phyloP scores from a whole-genome alignment of 1,139 yeast genomes.

The Nakaseomyces delphensis region DNA sequence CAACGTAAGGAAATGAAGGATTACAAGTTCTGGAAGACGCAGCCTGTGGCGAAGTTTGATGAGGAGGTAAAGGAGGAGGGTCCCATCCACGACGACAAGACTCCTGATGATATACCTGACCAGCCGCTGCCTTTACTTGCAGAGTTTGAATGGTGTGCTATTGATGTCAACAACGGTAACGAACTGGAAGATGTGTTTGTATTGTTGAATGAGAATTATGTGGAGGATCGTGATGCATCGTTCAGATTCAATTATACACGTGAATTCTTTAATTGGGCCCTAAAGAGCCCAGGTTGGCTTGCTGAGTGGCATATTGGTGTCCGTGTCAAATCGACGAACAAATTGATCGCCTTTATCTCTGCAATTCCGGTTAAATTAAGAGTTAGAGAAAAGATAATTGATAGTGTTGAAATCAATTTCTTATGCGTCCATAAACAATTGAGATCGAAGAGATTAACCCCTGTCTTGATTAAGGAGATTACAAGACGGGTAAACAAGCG shows the following conservation, averaged over 20 bases:
- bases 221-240: slow-evolving; percentile 87
- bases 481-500: slow-evolving; percentile 82
- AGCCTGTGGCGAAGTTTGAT: slow-evolving; percentile 79
- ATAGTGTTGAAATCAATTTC: slow-evolving; percentile 85
- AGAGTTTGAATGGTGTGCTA: slow-evolving; percentile 82
- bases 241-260: slow-evolving; percentile 85
- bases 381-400: slow-evolving; percentile 49
- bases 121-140: slow-evolving; percentile 61
- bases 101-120: slow-evolving; percentile 61
- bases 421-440: slow-evolving; percentile 89
- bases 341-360: slow-evolving; percentile 83
- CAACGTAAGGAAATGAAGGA: slow-evolving; percentile 75
- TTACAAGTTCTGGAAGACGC: slow-evolving; percentile 96
- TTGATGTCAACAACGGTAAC: slow-evolving; percentile 48
- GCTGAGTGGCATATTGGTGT: slow-evolving; percentile 92
- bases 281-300: slow-evolving; percentile 89
- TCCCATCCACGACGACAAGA: slow-evolving; percentile 63
- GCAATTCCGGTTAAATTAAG: slow-evolving; percentile 74
- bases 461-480: slow-evolving; percentile 85
- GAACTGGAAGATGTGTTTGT: slow-evolving; percentile 53
- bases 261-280: slow-evolving; percentile 84
- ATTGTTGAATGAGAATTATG: slow-evolving; percentile 78
- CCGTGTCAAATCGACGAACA: slow-evolving; percentile 64
- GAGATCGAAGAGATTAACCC: slow-evolving; percentile 89
- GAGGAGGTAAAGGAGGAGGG: slow-evolving; percentile 65